Base-by-base conservation (phyloP, 2,329 filamentous ascomycete genomes). In the Rutstroemia sp. region DNA sequence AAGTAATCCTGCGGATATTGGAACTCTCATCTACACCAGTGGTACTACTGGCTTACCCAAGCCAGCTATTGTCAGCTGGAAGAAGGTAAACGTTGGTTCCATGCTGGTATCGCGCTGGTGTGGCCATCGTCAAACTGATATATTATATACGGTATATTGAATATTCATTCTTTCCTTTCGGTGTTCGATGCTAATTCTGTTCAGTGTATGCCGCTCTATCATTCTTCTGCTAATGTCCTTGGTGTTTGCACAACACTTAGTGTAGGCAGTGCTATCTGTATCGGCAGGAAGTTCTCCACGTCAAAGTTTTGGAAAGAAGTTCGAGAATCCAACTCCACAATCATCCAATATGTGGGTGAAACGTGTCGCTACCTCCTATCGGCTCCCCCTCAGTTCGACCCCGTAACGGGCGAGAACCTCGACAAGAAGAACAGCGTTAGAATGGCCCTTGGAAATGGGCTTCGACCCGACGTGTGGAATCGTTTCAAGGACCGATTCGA, bases 261-360 rank as follows among this genome's bases (percentile, higher is more conserved):
- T 54, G 71, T 73, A 0, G 86, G 85, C 44, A 79, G 77, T 39
- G 88, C 89, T 0, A 74, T 92, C 51, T 81, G 88, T 25, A 72
- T 95, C 16, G 87, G 88, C 48, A 83, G 82, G 63, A 88, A 86
- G 64, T 95, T 95, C 73, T 91, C 87, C 2, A 87, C 86, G 2
- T 80, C 79, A 59, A 82, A 76, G 1, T 94, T 92, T 72, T 94
- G 89, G 86, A 75, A 81, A 16, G 88, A 92, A 54, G 86, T 86
- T 16, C 80, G 87, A n/a, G 78, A 79, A 46, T 81, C 80, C 49
- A 74, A 85, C 8, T 86, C 89, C 19, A 94, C 88, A 1, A 78
- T 84, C 4, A 86, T 95, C 59, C 89, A 95, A 68, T 95, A 95
- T 68, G 90, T 95, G 14, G 90, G 90, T 52, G 90, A 95, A 71